Conservation (phyloP, 768 basidiomycete species). For the Phlegmacium glaucopus region DNA sequence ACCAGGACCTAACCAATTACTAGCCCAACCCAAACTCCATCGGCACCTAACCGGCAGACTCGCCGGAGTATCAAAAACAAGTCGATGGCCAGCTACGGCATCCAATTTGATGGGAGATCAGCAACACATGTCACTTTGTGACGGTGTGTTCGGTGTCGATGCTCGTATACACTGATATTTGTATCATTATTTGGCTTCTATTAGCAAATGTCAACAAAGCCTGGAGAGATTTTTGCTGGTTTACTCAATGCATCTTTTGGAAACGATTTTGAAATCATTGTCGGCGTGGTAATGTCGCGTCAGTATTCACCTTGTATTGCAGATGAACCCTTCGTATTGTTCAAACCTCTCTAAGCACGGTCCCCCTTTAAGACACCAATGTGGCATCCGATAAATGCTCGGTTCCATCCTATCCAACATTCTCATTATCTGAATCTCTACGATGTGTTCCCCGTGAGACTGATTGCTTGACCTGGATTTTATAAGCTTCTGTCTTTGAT, state of each 20-base stretch:
- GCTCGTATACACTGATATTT: no score
- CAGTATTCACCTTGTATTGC: conserved; percentile 10
- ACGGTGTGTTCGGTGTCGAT: no score
- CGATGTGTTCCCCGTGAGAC: conserved; percentile 21
- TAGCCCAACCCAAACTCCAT: no score
- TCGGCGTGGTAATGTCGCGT: conserved; percentile 61
- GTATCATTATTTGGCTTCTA: conserved; percentile 50
- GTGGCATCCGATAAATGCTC: conserved; percentile 56
- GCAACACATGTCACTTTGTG: no score
- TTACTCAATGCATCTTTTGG: conserved; percentile 84
- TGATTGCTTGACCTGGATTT: conserved; percentile 28
- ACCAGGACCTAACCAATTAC: no score
- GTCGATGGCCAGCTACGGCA: no score
- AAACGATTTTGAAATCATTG: conserved; percentile 86
- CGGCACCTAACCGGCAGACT: no score
- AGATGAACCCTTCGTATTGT: conserved; percentile 87
- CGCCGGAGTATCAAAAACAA: no score
- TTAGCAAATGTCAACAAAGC: conserved; percentile 70
- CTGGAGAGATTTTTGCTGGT: conserved; percentile 85
- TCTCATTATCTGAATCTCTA: conserved; percentile 56
- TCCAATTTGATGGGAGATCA: no score
- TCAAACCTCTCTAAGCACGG: conserved; percentile 71
- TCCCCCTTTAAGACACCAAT: background rate
- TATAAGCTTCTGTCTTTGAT: conserved; percentile 58
- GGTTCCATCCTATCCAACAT: conserved; percentile 91